Evolutionary conservation across 2,329 filamentous ascomycete genomes (phyloP).

Genomic region (Neofusicoccum kwambonambiense): DNA sequence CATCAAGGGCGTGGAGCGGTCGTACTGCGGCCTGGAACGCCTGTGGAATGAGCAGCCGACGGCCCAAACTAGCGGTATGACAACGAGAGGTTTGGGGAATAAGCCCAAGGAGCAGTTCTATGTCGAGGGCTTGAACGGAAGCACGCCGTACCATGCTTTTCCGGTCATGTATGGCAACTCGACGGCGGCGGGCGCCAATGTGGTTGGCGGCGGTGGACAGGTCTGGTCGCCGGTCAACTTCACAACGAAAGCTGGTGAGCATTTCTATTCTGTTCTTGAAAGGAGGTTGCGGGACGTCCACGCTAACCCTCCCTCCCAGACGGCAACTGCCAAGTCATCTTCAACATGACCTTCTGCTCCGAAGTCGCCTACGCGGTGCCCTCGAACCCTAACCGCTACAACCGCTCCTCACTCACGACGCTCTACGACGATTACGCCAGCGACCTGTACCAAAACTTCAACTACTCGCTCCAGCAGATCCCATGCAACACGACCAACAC

Average conservation of each 20-base stretch:
- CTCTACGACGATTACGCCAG: slow-evolving; percentile 78
- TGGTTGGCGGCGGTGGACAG: slow-evolving; percentile 68
- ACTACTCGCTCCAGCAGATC: slow-evolving; percentile 77
- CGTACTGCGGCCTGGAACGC: slow-evolving; percentile 78
- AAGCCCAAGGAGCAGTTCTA: slow-evolving; percentile 87
- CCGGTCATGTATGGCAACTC: slow-evolving; percentile 62
- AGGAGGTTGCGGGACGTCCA: neutral
- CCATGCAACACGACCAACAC: slow-evolving; percentile 75
- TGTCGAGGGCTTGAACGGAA: slow-evolving; percentile 70
- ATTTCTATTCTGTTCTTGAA: too few species aligned
- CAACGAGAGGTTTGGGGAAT: slow-evolving; percentile 62
- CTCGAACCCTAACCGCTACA: slow-evolving; percentile 66
- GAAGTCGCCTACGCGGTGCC: slow-evolving; percentile 90
- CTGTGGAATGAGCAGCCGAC: slow-evolving; percentile 56
- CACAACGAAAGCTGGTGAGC: slow-evolving; percentile 71
- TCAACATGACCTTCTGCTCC: slow-evolving; percentile 83
- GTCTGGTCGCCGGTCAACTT: slow-evolving; percentile 74
- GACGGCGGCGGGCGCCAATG: slow-evolving; percentile 52
- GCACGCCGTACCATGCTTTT: slow-evolving; percentile 69
- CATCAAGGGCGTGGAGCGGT: slow-evolving; percentile 70
- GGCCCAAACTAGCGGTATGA: slow-evolving; percentile 60
- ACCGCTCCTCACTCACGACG: slow-evolving; percentile 59
- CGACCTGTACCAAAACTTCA: slow-evolving; percentile 72
- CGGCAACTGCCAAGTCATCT: slow-evolving; percentile 81
- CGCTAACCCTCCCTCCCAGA: slow-evolving; percentile 45